Evolutionary conservation across 306 rosid species (phyloP), one percentile per base, ranked within the genome.

Genomic region (Castanea mollissima): DNA sequence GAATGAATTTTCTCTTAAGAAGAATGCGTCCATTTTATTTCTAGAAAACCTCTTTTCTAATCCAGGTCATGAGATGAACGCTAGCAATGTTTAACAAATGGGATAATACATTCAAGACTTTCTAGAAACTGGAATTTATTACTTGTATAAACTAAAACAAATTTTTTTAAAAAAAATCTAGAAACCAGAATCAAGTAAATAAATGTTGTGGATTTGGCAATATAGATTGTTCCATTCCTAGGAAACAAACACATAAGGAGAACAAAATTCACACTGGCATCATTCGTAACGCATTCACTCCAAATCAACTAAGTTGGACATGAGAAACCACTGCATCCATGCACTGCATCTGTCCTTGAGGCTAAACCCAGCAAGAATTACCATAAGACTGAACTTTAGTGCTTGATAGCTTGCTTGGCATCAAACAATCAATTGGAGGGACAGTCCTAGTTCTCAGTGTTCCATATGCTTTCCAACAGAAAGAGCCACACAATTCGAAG

Each of bases 401-500:
- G 20, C 25, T 74, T 10, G 85, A 70, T 6, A 93, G 91, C 49
- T 70, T 87, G 5, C 91, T 92, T 13, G 77, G 84, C 54, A 64
- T 78, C 76, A 94, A 73, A 80, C 97, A 92, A 4, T 82, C 56
- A 51, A 94, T 73, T 7, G 85, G 87, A 73, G 92, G 97, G 5
- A 70, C 79, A 3, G 92, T 91, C 58, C 79, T 41, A 35, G 94
- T 88, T 76, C 88, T 91, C 10, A 91, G 82, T 25, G 75, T 89
- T 25, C 98, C 98, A 71, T 77, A 91, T 49, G 97, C 92, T 62
- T 91, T 72, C 94, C 97, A 94, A 78, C 97, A 94, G 85, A 91
- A 92, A 25, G 96, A 89, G 31, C 55, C 85, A 25, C 25, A 54
- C 56, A 81, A 73, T 15, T 15, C 60, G 16, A 76, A 20, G n/a